These are phyloP conservation scores for Colletotrichum tofieldiae DNA, from an alignment of 2,329 filamentous ascomycete species.

Conservation along the genomic window DNA sequence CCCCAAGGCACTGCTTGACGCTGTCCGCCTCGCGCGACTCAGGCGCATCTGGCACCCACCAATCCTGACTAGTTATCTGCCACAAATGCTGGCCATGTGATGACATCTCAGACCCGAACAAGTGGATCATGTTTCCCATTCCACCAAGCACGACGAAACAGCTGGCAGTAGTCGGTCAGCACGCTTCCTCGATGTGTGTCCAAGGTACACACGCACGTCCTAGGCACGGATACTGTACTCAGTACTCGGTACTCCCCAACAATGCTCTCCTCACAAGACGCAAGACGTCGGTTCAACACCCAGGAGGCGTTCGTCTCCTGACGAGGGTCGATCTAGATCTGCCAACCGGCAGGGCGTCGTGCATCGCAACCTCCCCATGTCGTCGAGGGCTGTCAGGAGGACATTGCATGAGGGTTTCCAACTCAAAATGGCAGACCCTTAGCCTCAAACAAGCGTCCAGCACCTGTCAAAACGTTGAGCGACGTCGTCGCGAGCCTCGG, in stretches of 20 bases:
- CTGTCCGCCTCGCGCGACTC: slow-evolving; percentile 25
- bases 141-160: slow-evolving; percentile 19
- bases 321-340: slow-evolving; percentile 19
- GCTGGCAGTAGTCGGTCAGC: neutral
- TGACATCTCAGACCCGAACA: slow-evolving; percentile 41
- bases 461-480: slow-evolving; percentile 12
- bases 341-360: slow-evolving; percentile 26
- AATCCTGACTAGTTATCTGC: slow-evolving; percentile 36
- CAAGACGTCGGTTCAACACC: neutral
- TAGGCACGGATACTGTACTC: neutral
- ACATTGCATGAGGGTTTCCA: slow-evolving; percentile 26
- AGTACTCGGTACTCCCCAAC: neutral
- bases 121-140: slow-evolving; percentile 38
- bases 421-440: slow-evolving; percentile 13
- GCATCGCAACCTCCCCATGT: slow-evolving; percentile 25
- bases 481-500: slow-evolving; percentile 15
- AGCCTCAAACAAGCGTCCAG: slow-evolving; percentile 18
- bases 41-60: slow-evolving; percentile 27
- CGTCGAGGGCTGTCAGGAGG: slow-evolving; percentile 34
- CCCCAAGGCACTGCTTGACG: neutral
- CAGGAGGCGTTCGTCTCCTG: slow-evolving; percentile 9
- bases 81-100: slow-evolving; percentile 38
- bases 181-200: neutral
- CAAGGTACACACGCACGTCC: neutral
- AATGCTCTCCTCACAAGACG: slow-evolving; percentile 5